These are phyloP conservation scores for Martensiomyces pterosporus DNA, from an alignment of 192 early-diverging fungal species.

Conservation along the genomic window DNA sequence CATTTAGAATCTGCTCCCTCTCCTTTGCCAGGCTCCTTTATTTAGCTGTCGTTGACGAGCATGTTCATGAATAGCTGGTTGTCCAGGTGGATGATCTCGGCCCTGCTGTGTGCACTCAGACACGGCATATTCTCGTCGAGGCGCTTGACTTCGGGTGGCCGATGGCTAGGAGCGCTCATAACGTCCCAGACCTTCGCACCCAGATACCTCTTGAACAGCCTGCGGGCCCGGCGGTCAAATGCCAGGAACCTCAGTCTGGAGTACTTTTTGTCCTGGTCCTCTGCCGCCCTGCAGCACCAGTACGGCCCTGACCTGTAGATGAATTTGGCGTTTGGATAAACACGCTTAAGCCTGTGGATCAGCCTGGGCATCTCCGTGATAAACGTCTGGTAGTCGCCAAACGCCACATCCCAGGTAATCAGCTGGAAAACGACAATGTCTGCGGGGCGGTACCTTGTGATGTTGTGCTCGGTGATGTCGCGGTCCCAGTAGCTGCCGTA, in stretches of 20 bases:
- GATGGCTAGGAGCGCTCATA: not conserved
- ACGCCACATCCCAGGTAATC: slow-evolving; percentile 38
- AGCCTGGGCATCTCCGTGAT: slow-evolving; percentile 4
- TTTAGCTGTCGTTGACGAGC: slow-evolving; percentile 13
- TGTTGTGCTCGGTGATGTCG: slow-evolving; percentile 12
- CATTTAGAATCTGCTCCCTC: not conserved
- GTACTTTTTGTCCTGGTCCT: slow-evolving; percentile 25
- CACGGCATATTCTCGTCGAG: slow-evolving; percentile 32
- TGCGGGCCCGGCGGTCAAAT: slow-evolving; percentile 19
- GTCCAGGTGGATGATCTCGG: slow-evolving; percentile 32
- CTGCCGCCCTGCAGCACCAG: slow-evolving; percentile 37
- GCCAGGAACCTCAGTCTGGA: slow-evolving; percentile 25
- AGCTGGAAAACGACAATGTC: slow-evolving; percentile 27
- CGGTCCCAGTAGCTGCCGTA: slow-evolving; percentile 37
- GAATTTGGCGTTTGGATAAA: slow-evolving; percentile 28
- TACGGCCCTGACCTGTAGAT: slow-evolving; percentile 31
- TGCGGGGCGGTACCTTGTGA: slow-evolving; percentile 7
- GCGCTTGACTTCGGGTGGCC: slow-evolving; percentile 30
- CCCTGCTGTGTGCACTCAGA: slow-evolving; percentile 24
- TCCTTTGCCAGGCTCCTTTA: not conserved
- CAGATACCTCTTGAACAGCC: slow-evolving; percentile 13
- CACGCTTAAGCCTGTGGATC: slow-evolving; percentile 7
- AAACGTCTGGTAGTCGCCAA: slow-evolving; percentile 14
- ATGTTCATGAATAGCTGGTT: slow-evolving; percentile 46
- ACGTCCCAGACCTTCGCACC: slow-evolving; percentile 30